Evolutionary conservation across 1,139 yeast genomes (phyloP).

Genomic region (Pichia sp.): DNA sequence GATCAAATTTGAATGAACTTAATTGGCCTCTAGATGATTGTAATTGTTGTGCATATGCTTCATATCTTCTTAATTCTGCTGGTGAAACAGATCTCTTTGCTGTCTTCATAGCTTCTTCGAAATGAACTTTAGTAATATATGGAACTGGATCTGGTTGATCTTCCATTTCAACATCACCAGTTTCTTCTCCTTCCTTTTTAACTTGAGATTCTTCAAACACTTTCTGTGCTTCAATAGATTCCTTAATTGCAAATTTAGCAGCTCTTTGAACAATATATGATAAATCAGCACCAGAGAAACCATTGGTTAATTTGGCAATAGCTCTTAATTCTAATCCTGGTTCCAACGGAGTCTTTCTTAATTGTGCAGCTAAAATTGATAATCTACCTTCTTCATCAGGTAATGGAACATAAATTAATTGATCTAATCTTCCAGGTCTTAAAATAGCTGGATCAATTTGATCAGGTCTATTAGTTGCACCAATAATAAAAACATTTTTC

Average conservation of each 20-base stretch:
- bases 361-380: constrained; percentile 90
- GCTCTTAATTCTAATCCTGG: constrained; percentile 87
- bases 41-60: constrained; percentile 95
- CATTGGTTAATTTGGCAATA: constrained; percentile 89
- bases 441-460: constrained; percentile 97
- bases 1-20: constrained; percentile 67
- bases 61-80: constrained; percentile 96
- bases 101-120: constrained; percentile 99
- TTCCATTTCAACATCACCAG: constrained; percentile 51
- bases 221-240: constrained; percentile 83
- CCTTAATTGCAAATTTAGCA: constrained; percentile 98
- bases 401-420: constrained; percentile 94
- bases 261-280: constrained; percentile 96
- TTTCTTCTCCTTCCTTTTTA: constrained; percentile 36
- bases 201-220: constrained; percentile 49
- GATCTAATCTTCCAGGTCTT: constrained; percentile 99
- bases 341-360: constrained; percentile 97
- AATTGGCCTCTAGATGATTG: constrained; percentile 93
- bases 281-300: constrained; percentile 99
- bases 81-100: constrained; percentile 97
- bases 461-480: constrained; percentile 99
- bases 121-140: constrained; percentile 73
- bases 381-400: constrained; percentile 94
- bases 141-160: constrained; percentile 91
- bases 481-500: constrained; percentile 96